phyloP scores from a whole-genome alignment of 1,284 basidiomycete genomes.

The Bjerkandera adusta region DNA sequence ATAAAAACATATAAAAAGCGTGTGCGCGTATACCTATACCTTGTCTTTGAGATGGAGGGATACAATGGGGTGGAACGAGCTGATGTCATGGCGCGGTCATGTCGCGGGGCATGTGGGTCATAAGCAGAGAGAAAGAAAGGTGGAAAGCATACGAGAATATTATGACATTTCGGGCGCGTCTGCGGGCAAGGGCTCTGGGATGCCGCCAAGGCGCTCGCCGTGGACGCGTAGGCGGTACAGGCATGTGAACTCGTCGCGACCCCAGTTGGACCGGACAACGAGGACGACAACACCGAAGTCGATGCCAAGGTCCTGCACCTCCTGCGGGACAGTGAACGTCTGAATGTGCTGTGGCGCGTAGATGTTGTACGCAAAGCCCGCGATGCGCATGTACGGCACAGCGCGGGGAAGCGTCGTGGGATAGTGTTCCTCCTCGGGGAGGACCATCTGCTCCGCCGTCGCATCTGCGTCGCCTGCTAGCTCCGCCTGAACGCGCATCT shows the following conservation, averaged over 20 bases:
- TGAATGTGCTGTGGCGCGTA: slow-evolving; percentile 70
- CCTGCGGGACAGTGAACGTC: slow-evolving; percentile 77
- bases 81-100: neutral
- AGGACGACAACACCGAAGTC: slow-evolving; percentile 83
- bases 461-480: slow-evolving; percentile 33
- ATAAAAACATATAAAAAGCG: slow-evolving; percentile 6
- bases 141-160: neutral
- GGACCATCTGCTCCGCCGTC: slow-evolving; percentile 31
- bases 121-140: neutral
- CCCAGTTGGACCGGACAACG: slow-evolving; percentile 84
- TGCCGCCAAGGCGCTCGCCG: slow-evolving; percentile 40
- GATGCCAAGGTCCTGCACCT: slow-evolving; percentile 66
- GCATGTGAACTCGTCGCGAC: slow-evolving; percentile 81
- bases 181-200: slow-evolving; percentile 28
- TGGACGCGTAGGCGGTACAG: slow-evolving; percentile 86
- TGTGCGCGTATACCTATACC: slow-evolving; percentile 4
- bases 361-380: slow-evolving; percentile 81
- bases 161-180: slow-evolving; percentile 14
- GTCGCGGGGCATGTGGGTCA: neutral
- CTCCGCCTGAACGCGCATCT: slow-evolving; percentile 35
- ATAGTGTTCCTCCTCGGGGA: slow-evolving; percentile 36
- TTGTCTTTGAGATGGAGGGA: too few relatives aligned
- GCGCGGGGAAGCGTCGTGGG: slow-evolving; percentile 52
- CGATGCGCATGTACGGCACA: slow-evolving; percentile 69
- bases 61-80: neutral